Evolutionary conservation across 257 asterid species (phyloP), one percentile per base, ranked within the genome.

Genomic region (Forsythia viridissima): DNA sequence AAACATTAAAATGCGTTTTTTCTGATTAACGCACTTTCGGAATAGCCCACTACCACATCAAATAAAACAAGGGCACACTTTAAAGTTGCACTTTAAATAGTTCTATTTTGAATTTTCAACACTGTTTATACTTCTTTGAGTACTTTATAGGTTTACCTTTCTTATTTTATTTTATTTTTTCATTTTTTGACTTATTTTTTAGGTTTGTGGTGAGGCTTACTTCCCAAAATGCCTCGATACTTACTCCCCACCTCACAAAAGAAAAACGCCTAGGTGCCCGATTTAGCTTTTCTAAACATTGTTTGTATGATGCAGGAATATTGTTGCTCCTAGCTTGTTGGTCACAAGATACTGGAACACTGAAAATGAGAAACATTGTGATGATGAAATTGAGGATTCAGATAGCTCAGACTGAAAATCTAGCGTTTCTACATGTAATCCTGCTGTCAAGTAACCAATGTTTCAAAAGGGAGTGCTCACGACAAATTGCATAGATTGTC

Each of bases 401-500:
- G 90, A 83, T 78, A 78, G 67, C 59, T 74, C 79, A 1, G 89
- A 84, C 38, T 82, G 73, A 72, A 87, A 89, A 75, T 65, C 77
- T 20, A 65, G 75, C 65, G 42, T 73, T 39, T 43, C 77, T 65
- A 71, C 79, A 76, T 83, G 82, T 63, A 80, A 65, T 76, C 84
- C 84, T 84, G 78, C 80, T 80, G 76, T 75, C 68, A 84, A 85
- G 82, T 87, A 86, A 38, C 85, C 87, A 71, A 69, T 75, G 80
- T 69, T 86, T 75, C 97, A 90, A 77, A 86, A 82, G 46, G 93
- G 97, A 65, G 92, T 92, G 73, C 89, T 92, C 20, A 84, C 92
- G 79, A 92, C 97, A 63, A 92, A 92, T 77, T 92, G 97, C 84
- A 92, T 92, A 79, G 97, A 92, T 79, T 92, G 97, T 79, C 84